Base-by-base conservation (phyloP, 2,329 filamentous ascomycete genomes). In the Diaporthe vaccinii region DNA sequence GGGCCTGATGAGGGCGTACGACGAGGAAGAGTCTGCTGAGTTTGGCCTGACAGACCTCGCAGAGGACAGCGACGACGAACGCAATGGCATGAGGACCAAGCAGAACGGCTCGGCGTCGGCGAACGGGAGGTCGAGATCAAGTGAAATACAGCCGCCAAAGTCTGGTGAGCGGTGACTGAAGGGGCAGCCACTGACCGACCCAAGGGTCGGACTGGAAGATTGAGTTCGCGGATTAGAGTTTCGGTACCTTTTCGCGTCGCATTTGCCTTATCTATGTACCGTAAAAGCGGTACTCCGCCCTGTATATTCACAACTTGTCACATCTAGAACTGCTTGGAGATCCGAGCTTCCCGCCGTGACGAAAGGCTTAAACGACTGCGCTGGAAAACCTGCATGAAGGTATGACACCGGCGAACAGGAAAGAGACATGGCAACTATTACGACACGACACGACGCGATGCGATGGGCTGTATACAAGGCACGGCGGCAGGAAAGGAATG, bases 1-100 rank as follows among this genome's bases (percentile, higher is more conserved):
- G 94, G 94, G 94, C 6, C 87, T 98, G 34, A 98, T 98, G 83
- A 93, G 93, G 76, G 93, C 92, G 15, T 98, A 98, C 80, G 96
- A 98, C 80, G 92, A 97, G 76, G 96, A 98, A 82, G 92, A 94
- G 79, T 89, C 88, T 59, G 89, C 89, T 57, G 91, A 90, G 7
- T 95, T 97, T 77, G 94, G 94, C 55, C 87, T 98, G 62, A 91
- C 91, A 20, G 95, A 98, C 79, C 86, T 98, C 53, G 89, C 93
- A 2, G 94, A 96, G 78, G 94, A 97, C 77, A 93, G 90, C 78
- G 93, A 94, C 41, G 93, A 93, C 72, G 91, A 92, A 44, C 81
- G 80, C 70, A 81, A 83, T 73, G 79, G 84, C 76, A 85, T 87
- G 78, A 82, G 85, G 76, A 76, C 55, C 46, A 77, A 79, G 34